phyloP scores from a whole-genome alignment of 345 rosid species.

The Gossypium bickii region DNA sequence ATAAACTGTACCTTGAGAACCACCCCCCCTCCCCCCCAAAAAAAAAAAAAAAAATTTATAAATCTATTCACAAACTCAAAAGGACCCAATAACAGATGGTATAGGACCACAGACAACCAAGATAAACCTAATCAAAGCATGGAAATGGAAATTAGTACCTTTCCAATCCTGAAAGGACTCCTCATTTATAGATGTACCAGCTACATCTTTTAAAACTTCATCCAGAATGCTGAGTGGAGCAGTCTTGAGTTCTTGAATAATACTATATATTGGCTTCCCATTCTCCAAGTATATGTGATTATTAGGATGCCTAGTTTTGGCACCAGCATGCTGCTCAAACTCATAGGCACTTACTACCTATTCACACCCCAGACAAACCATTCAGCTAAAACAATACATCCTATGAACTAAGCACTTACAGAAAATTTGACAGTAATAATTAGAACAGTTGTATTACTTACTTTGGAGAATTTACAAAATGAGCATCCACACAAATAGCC shows the following conservation, averaged over 20 bases:
- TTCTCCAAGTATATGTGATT: conserved; percentile 90
- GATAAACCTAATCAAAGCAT: conserved; percentile 5
- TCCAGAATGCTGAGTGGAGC: conserved; percentile 58
- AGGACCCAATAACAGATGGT: neutral
- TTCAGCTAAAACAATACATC: conserved; percentile 13
- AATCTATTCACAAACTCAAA: conserved; percentile 2
- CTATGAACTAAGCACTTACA: neutral
- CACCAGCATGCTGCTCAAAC: conserved; percentile 96
- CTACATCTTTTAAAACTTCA: conserved; percentile 66
- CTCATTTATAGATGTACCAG: conserved; percentile 80
- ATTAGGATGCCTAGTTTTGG: conserved; percentile 88
- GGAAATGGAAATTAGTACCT: conserved; percentile 43
- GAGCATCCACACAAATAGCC: conserved; percentile 94
- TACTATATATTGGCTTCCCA: conserved; percentile 70
- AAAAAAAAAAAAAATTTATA: neutral
- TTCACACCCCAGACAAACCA: conserved; percentile 20
- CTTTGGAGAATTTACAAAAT: conserved; percentile 63
- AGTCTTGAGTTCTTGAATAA: conserved; percentile 78
- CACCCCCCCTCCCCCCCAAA: too few species aligned
- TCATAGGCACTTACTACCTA: conserved; percentile 86
- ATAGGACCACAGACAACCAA: neutral
- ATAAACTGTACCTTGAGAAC: neutral
- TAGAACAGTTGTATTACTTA: conserved; percentile 32
- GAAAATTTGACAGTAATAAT: neutral
- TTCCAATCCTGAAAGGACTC: conserved; percentile 80